Conservation (phyloP, 176 grass and related monocot species). For the Tuctoria greenei region DNA sequence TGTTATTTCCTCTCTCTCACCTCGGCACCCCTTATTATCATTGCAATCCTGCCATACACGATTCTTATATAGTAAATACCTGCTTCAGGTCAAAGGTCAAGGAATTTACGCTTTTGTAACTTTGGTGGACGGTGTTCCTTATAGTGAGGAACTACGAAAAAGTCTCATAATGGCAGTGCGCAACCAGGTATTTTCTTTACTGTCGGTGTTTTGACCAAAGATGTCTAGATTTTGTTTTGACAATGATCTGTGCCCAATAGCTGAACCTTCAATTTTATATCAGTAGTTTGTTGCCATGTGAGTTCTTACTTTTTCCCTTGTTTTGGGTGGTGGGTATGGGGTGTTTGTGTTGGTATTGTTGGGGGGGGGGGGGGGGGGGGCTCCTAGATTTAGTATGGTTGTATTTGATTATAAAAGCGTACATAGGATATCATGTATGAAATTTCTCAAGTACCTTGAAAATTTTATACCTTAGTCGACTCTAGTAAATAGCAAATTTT, state of each 20-base stretch:
- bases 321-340: no score
- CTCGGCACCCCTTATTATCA: not conserved
- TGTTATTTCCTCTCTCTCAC: not conserved
- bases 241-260: not conserved
- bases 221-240: not conserved
- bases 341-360: no score
- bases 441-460: not conserved
- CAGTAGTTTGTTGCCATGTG: not conserved
- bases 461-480: not conserved
- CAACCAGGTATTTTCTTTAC: conserved; percentile 61
- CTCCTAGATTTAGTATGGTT: no score
- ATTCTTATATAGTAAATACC: conserved; percentile 19
- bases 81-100: conserved; percentile 85
- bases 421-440: no score
- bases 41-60: conserved; percentile 2
- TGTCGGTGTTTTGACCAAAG: not conserved
- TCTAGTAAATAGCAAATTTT: not conserved
- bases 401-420: no score
- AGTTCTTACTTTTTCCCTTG: no score
- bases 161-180: conserved; percentile 72
- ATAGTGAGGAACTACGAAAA: conserved; percentile 84
- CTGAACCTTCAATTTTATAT: not conserved
- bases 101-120: conserved; percentile 96
- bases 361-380: no score
- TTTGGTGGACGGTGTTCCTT: conserved; percentile 83